These are phyloP conservation scores for Suillus lakei DNA, from an alignment of 768 basidiomycete species.

Conservation along the genomic window DNA sequence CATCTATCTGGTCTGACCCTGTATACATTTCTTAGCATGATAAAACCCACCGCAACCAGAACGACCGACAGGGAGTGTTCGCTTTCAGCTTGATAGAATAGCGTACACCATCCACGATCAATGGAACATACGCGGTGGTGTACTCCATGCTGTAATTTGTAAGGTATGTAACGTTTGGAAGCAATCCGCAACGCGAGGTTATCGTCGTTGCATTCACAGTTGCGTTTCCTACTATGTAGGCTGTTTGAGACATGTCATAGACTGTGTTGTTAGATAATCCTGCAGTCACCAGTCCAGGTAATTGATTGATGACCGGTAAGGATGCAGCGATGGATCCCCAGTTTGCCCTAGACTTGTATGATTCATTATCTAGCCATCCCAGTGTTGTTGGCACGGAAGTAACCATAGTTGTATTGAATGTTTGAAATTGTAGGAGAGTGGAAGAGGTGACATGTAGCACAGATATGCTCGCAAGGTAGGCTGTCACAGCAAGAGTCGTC, in stretches of 20 bases:
- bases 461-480: constrained; percentile 20
- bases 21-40: not conserved
- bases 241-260: constrained; percentile 12
- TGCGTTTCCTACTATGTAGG: constrained; percentile 1
- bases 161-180: not conserved
- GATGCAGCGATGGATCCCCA: not conserved
- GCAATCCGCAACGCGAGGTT: constrained; percentile 12
- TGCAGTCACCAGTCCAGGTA: not conserved
- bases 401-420: constrained; percentile 15
- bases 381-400: not conserved
- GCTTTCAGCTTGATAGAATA: too few species aligned
- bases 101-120: too few species aligned
- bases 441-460: constrained; percentile 25
- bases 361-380: constrained; percentile 6
- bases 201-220: constrained; percentile 19
- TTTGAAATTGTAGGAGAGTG: constrained; percentile 15
- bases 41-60: not conserved
- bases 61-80: not conserved
- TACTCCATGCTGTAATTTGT: not conserved
- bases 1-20: not conserved
- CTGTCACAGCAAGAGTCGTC: constrained; percentile 6
- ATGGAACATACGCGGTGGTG: not conserved
- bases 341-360: not conserved
- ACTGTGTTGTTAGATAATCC: constrained; percentile 17
- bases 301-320: not conserved